Percentiles rank a stretch among this genome's conserved stretches.
Conservation (phyloP, 306 rosid species). For the Vigna radiata region DNA sequence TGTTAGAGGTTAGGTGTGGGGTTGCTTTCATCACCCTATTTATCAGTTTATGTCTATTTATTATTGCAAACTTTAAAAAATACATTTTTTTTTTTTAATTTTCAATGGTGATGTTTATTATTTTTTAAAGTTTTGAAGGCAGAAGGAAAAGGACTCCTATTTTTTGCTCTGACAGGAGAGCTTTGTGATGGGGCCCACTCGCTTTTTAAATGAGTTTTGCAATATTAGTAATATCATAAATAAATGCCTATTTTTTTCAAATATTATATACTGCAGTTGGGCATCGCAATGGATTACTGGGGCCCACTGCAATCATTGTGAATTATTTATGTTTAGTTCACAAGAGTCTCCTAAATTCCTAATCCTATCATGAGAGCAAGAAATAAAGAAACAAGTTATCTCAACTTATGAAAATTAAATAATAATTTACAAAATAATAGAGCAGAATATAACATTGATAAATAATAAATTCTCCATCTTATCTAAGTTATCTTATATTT, state of each 20-base stretch:
- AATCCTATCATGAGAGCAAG: neutral
- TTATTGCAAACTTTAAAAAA: neutral
- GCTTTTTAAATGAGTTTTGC: constrained; percentile 20
- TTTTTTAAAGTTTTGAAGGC: neutral
- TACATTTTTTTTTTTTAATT: too few species aligned
- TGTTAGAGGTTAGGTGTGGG: constrained; percentile 35
- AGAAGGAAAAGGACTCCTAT: constrained; percentile 25
- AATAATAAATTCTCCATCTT: too few species aligned
- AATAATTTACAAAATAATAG: too few species aligned
- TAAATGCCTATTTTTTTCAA: constrained; percentile 1
- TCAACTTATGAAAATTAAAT: too few species aligned
- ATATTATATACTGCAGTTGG: neutral
- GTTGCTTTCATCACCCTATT: constrained; percentile 22
- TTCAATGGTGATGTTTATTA: neutral
- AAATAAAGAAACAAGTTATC: too few species aligned
- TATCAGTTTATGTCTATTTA: neutral
- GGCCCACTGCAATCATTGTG: constrained; percentile 49
- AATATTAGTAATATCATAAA: neutral
- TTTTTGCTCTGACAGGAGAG: constrained; percentile 41
- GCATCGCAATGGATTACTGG: constrained; percentile 34
- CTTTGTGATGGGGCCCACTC: constrained; percentile 42
- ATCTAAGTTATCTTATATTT: too few species aligned
- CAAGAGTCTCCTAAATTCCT: neutral
- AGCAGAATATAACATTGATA: too few species aligned
- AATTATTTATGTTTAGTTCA: constrained; percentile 20